Evolutionary conservation across 2,329 filamentous ascomycete species (phyloP).

Genomic region (Zymoseptoria tritici): DNA sequence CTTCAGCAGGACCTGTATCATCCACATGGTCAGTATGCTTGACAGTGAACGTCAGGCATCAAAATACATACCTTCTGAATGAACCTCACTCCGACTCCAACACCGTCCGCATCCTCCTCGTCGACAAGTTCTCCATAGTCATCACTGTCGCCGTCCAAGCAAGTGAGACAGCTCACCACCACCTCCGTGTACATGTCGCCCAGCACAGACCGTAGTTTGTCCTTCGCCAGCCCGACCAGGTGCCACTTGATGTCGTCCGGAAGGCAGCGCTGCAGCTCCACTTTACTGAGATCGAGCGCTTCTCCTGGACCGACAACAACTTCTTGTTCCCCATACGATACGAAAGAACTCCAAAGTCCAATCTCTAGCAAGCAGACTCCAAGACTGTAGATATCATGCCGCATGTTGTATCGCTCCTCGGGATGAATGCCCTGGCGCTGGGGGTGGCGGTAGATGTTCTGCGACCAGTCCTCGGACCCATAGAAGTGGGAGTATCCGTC

Average conservation of each 20-base stretch:
- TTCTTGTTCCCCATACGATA: conserved; percentile 17
- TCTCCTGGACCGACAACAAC: neutral
- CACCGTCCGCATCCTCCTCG: conserved; percentile 8
- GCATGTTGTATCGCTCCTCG: conserved; percentile 40
- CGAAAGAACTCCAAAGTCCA: conserved; percentile 40
- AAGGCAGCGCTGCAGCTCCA: neutral
- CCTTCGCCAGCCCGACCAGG: neutral
- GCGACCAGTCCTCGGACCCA: conserved; percentile 36
- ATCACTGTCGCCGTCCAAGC: conserved; percentile 10
- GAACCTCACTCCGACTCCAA: conserved; percentile 6
- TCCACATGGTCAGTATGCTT: neutral
- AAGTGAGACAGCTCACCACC: conserved; percentile 27
- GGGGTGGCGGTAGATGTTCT: conserved; percentile 48
- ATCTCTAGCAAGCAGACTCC: conserved; percentile 49
- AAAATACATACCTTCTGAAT: conserved; percentile 7
- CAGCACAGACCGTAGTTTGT: conserved; percentile 22
- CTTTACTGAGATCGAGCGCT: neutral
- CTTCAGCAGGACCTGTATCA: neutral
- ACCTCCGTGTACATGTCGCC: conserved; percentile 28
- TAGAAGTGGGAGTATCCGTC: conserved; percentile 26
- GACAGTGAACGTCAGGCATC: neutral
- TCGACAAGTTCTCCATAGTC: conserved; percentile 3
- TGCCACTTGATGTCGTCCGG: neutral
- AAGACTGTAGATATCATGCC: conserved; percentile 51
- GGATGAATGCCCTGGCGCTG: conserved; percentile 37